Conservation (phyloP, 495 filamentous ascomycete species). For the Coniosporium apollinis region DNA sequence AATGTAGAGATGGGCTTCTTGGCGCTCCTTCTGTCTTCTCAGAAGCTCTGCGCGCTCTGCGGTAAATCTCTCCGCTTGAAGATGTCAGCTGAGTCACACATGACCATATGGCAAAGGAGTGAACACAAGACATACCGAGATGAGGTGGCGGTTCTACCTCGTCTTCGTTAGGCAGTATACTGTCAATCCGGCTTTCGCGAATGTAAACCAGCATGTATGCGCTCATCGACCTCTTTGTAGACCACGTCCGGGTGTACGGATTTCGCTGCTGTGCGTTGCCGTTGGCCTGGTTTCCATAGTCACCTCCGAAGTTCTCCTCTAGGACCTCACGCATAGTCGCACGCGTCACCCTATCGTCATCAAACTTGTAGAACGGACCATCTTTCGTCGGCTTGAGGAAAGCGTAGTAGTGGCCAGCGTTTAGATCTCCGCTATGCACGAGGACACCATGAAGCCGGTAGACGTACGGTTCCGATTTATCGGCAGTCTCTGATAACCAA, state of each 20-base stretch:
- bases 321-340: slow-evolving; percentile 82
- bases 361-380: slow-evolving; percentile 90
- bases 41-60: slow-evolving; percentile 66
- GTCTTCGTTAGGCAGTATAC: slow-evolving; percentile 58
- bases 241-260: slow-evolving; percentile 47
- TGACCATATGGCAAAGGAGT: too few relatives aligned
- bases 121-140: slow-evolving; percentile 40
- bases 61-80: slow-evolving; percentile 46
- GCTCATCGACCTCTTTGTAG: slow-evolving; percentile 55
- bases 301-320: slow-evolving; percentile 93
- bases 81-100: slow-evolving; percentile 18
- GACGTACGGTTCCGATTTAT: slow-evolving; percentile 71
- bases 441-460: slow-evolving; percentile 92
- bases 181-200: slow-evolving; percentile 64
- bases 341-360: slow-evolving; percentile 89
- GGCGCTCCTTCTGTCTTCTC: slow-evolving; percentile 62
- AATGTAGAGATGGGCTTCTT: slow-evolving; percentile 88
- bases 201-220: slow-evolving; percentile 99
- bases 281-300: slow-evolving; percentile 46
- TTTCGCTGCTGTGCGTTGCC: slow-evolving; percentile 42
- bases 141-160: slow-evolving; percentile 66
- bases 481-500: slow-evolving; percentile 75
- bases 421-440: slow-evolving; percentile 90
- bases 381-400: slow-evolving; percentile 88
- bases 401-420: slow-evolving; percentile 98